Evolutionary conservation across 129 eudicot genomes (phyloP).

Genomic region (Deinandra increscens): DNA sequence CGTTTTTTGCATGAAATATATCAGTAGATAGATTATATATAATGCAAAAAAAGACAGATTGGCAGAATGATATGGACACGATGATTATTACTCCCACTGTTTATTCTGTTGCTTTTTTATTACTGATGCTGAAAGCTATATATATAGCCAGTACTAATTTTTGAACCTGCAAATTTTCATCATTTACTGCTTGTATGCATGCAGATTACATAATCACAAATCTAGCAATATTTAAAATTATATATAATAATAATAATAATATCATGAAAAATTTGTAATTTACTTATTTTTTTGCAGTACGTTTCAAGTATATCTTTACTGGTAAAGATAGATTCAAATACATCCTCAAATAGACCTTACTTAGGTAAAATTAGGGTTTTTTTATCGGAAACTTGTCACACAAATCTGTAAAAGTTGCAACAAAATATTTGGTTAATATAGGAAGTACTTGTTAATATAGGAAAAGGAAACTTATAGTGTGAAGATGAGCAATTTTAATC

Average conservation of each 20-base stretch:
- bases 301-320: no score
- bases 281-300: no score
- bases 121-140: conserved; percentile 20
- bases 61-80: conserved; percentile 23
- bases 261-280: no score
- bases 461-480: background rate
- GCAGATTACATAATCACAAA: conserved; percentile 17
- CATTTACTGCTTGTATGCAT: conserved; percentile 23
- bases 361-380: no score
- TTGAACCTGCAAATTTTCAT: conserved; percentile 32
- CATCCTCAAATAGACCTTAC: no score
- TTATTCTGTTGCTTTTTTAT: conserved; percentile 32
- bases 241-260: background rate
- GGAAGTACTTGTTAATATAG: no score
- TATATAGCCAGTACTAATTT: conserved; percentile 8
- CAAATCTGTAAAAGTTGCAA: no score
- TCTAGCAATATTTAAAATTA: background rate
- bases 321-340: no score
- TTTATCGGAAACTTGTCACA: no score
- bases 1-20: conserved; percentile 48
- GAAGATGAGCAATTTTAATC: background rate
- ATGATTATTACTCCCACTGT: conserved; percentile 35
- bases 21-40: conserved; percentile 15
- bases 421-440: no score
- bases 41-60: conserved; percentile 35